Evolutionary conservation across 495 filamentous ascomycete species (phyloP).

Genomic region (Penicillium arizonense): DNA sequence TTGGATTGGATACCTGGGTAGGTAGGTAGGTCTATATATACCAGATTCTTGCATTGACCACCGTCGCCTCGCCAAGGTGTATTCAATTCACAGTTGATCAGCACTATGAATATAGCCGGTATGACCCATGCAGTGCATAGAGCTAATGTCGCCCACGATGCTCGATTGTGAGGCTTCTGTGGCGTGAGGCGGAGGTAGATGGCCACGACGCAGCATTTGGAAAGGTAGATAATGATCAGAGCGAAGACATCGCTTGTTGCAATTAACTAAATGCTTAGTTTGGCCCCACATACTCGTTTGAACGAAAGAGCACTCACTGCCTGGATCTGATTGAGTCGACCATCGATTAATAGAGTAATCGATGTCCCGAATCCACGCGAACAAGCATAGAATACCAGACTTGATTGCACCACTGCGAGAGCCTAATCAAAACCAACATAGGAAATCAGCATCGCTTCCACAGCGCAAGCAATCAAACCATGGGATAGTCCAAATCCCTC

Average conservation of each 20-base stretch:
- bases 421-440: conserved; percentile 16
- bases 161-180: conserved; percentile 38
- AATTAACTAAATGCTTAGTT: conserved; percentile 28
- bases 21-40: conserved; percentile 12
- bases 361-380: conserved; percentile 42
- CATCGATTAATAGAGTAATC: conserved; percentile 28
- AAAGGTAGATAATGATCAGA: conserved; percentile 41
- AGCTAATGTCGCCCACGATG: conserved; percentile 32
- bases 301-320: conserved; percentile 21
- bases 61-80: conserved; percentile 37
- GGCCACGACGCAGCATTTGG: conserved; percentile 46
- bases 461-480: not conserved
- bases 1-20: not conserved
- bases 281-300: not conserved
- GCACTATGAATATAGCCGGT: conserved; percentile 32
- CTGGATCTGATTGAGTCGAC: conserved; percentile 33
- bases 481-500: not conserved
- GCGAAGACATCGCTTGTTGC: conserved; percentile 43
- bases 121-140: conserved; percentile 37
- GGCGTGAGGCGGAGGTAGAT: conserved; percentile 50
- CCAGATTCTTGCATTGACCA: conserved; percentile 36
- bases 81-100: conserved; percentile 39
- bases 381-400: conserved; percentile 33
- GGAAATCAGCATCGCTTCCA: not conserved
- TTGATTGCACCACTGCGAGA: conserved; percentile 33